Conservation (phyloP, 352 stramenopile genomes). For the Pythium apleroticum region DNA sequence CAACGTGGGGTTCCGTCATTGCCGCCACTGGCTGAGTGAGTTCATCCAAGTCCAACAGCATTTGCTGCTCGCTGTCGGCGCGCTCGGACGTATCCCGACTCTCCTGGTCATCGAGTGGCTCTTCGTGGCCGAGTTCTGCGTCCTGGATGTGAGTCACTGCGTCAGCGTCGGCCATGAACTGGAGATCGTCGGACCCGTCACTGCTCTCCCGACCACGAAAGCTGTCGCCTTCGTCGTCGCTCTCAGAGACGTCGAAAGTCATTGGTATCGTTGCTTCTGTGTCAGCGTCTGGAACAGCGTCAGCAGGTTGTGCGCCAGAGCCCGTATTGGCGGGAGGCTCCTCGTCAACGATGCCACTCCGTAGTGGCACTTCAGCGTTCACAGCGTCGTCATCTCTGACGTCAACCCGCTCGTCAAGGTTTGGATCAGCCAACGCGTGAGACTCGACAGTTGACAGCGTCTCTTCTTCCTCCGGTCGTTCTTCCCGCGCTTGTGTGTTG, state of each 20-base stretch:
- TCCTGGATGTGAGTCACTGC: constrained; percentile 16
- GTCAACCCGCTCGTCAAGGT: not conserved
- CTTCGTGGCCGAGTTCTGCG: not conserved
- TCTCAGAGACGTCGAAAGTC: not conserved
- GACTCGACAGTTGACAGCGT: not conserved
- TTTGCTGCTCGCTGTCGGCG: constrained; percentile 19
- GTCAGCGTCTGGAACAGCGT: not conserved
- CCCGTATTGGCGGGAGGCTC: no score
- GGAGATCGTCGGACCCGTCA: constrained; percentile 20
- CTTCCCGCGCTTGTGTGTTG: no score
- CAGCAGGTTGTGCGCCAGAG: no score
- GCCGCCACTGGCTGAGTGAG: not conserved
- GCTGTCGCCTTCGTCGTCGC: not conserved
- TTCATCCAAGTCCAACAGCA: constrained; percentile 17
- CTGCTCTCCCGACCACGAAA: not conserved
- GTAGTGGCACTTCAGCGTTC: no score
- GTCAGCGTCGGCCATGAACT: constrained; percentile 20
- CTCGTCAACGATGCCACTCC: not conserved
- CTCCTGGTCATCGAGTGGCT: not conserved
- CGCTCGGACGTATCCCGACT: not conserved
- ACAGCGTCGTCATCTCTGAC: not conserved
- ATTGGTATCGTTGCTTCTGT: not conserved
- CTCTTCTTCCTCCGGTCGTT: not conserved
- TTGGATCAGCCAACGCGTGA: not conserved
- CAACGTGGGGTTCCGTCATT: not conserved